Base-by-base conservation (phyloP, 495 filamentous ascomycete genomes). In the Xylaria palmicola region DNA sequence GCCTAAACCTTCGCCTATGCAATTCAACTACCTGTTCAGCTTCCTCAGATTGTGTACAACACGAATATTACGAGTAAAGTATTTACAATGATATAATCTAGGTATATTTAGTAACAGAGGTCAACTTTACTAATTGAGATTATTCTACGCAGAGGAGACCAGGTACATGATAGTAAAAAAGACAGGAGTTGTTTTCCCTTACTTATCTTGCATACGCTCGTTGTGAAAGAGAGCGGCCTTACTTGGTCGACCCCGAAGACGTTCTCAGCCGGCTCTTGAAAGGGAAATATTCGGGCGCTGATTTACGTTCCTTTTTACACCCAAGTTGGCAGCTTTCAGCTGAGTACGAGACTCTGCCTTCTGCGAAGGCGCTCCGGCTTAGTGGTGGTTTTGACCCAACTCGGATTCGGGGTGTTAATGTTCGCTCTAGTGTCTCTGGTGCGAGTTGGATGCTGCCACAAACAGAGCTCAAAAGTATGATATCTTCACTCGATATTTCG, bases 301-400 rank as follows among this genome's bases (percentile, higher is more conserved):
- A 13, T 36, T 51, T 19, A 7, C 7, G 0, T 9, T 20, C 22
- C 19, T 1, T 34, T 3, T 29, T 30, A 10, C 32, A 22, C 6
- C 40, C n/a, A 3, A 44, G 32, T 0, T 24, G 20, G 19, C 49
- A 37, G 2, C 34, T n/a, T 34, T 45, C 52, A 8, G 56, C 45
- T 2, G 19, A n/a, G 30, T 27, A 45, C 0, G 59, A 61, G 3
- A 51, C 48, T 0, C 63, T 59, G 20, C 39, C 55, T 1, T 34
- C n/a, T 10, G 59, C 39, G 30, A 62, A 67, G 15, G 69, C 64
- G 17, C 69, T 71, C 27, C 56, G 30, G 12, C 64, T 67, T 0
- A 69, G 64, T 17, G 67, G 69, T 34, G 69, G 69, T 29, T 61
- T 65, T 1, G 69, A 71, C 5, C 69, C 69, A 4, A 22, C 40